A percentile compares a stretch with the other conserved stretches of the same genome.
These are phyloP conservation scores for Solanum dulcamara DNA, from an alignment of 257 asterid genomes.

Conservation along the genomic window DNA sequence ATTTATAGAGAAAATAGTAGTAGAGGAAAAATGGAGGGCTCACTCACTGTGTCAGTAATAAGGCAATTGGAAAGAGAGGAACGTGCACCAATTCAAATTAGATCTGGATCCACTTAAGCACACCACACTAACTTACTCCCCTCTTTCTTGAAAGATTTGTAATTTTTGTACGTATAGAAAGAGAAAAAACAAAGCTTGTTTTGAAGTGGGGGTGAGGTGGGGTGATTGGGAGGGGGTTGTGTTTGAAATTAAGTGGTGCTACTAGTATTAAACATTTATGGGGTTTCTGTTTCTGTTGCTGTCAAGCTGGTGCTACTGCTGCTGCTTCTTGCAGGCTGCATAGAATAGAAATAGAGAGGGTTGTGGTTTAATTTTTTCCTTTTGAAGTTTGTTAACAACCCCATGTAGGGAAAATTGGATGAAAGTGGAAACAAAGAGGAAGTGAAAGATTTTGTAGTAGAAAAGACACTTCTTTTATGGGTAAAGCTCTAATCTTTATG, in stretches of 20 bases:
- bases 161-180: background rate
- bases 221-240: background rate
- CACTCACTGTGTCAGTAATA: background rate
- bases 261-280: slow-evolving; percentile 7
- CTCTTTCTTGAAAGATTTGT: background rate
- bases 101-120: slow-evolving; percentile 8
- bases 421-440: background rate
- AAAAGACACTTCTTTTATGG: slow-evolving; percentile 17
- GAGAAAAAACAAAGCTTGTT: background rate
- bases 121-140: background rate
- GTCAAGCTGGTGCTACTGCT: slow-evolving; percentile 35
- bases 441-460: background rate
- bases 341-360: slow-evolving; percentile 26
- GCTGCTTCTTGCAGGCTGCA: slow-evolving; percentile 14
- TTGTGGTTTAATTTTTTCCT: slow-evolving; percentile 22
- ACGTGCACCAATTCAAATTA: background rate
- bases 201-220: background rate
- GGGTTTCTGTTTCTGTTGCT: slow-evolving; percentile 31
- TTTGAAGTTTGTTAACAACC: slow-evolving; percentile 18
- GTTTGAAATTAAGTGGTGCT: background rate
- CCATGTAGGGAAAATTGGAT: background rate
- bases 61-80: background rate
- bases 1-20: background rate
- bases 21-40: background rate
- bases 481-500: slow-evolving; percentile 14